These are phyloP conservation scores for Salicornia ramosissima DNA, from an alignment of 148 eudicot species.

Conservation along the genomic window DNA sequence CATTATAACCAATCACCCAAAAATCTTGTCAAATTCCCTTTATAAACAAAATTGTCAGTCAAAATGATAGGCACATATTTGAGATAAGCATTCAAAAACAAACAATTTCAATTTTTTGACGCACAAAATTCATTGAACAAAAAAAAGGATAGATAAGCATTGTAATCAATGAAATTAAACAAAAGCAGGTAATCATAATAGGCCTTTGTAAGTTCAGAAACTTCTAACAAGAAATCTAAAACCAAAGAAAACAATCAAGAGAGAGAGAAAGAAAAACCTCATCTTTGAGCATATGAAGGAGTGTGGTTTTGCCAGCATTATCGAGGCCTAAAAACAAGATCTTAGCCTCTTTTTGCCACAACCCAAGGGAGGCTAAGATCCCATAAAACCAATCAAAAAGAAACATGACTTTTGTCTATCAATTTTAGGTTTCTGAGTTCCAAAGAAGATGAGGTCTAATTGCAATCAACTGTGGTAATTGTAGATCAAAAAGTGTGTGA, in stretches of 20 bases:
- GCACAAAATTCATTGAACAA: background rate
- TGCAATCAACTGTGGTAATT: background rate
- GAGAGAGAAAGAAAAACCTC: constrained; percentile 33
- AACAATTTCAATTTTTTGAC: background rate
- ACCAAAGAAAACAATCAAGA: background rate
- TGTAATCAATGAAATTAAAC: background rate
- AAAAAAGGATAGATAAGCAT: background rate
- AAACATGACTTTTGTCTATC: constrained; percentile 49
- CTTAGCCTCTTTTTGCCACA: constrained; percentile 78
- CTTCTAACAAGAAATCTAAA: background rate
- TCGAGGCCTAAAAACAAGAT: constrained; percentile 73
- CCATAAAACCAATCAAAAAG: constrained; percentile 67
- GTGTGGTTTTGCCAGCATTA: constrained; percentile 76
- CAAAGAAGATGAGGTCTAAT: no score
- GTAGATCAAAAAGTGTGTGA: background rate
- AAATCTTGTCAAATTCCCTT: background rate
- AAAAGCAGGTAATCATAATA: background rate
- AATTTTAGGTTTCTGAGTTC: no score
- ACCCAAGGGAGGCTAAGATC: constrained; percentile 57
- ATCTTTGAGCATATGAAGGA: constrained; percentile 74
- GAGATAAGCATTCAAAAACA: background rate
- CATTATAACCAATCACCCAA: background rate
- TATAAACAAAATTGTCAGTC: background rate
- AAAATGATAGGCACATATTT: background rate
- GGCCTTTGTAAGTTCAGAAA: background rate